These are phyloP conservation scores for Barbarea vulgaris DNA, from an alignment of 345 rosid species.

Conservation along the genomic window DNA sequence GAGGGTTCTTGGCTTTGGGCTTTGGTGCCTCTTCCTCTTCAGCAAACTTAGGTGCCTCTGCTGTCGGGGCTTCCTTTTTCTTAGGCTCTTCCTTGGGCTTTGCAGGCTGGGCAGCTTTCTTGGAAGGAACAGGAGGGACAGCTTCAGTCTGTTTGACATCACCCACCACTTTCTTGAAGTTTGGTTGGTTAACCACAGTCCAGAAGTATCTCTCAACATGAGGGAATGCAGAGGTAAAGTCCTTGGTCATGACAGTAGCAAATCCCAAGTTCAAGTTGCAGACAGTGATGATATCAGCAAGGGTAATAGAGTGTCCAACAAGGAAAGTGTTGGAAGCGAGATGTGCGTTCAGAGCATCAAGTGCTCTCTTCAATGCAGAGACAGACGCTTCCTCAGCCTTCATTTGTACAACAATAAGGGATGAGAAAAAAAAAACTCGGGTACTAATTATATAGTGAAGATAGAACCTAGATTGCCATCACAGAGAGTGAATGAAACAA, in stretches of 20 bases:
- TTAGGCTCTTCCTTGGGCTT: conserved; percentile 75
- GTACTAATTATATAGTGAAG: neutral
- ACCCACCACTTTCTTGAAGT: conserved; percentile 76
- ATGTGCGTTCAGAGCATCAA: conserved; percentile 72
- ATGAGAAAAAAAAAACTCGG: neutral
- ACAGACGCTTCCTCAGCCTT: conserved; percentile 87
- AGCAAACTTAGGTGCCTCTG: conserved; percentile 43
- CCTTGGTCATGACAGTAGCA: conserved; percentile 59
- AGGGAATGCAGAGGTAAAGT: conserved; percentile 85
- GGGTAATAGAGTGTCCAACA: conserved; percentile 87
- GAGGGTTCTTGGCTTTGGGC: conserved; percentile 93
- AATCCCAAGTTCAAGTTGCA: conserved; percentile 76
- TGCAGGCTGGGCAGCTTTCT: conserved; percentile 69
- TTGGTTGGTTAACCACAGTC: conserved; percentile 94
- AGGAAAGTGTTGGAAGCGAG: conserved; percentile 79
- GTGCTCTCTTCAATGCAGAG: conserved; percentile 73
- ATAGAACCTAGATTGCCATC: neutral
- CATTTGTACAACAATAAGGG: conserved; percentile 11
- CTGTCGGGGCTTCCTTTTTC: conserved; percentile 61
- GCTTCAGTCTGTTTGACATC: conserved; percentile 81
- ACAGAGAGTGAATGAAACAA: neutral
- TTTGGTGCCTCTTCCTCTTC: conserved; percentile 75
- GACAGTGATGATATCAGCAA: conserved; percentile 79
- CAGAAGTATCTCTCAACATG: conserved; percentile 98
- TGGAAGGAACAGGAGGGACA: conserved; percentile 57